Conservation (phyloP, 768 basidiomycete species). For the Albatrellus ellisii region DNA sequence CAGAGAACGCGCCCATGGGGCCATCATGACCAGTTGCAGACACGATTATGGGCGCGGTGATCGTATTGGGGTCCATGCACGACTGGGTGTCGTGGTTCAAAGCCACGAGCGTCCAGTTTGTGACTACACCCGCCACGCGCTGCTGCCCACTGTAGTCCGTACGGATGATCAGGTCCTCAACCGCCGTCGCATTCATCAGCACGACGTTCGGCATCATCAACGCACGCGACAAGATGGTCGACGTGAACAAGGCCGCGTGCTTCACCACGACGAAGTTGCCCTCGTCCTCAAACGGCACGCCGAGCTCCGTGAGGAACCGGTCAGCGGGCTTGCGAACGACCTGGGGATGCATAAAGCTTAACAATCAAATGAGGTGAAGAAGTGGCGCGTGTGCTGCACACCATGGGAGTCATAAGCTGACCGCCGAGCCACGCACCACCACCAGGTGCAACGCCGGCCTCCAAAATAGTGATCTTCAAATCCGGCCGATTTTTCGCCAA, state of each 20-base stretch:
- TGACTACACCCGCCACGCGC: slow-evolving; percentile 40
- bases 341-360: slow-evolving; percentile 21
- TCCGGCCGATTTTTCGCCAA: slow-evolving; percentile 57
- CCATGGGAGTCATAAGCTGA: slow-evolving; percentile 73
- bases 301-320: slow-evolving; percentile 53
- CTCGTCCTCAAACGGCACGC: slow-evolving; percentile 67
- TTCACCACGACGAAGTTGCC: slow-evolving; percentile 69
- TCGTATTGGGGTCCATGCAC: slow-evolving; percentile 57
- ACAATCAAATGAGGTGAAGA: background rate
- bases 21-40: slow-evolving; percentile 70
- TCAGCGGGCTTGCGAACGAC: slow-evolving; percentile 71
- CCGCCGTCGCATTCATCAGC: slow-evolving; percentile 67
- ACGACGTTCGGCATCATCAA: slow-evolving; percentile 60
- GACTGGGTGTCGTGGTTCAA: slow-evolving; percentile 65
- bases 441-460: slow-evolving; percentile 59
- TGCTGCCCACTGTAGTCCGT: slow-evolving; percentile 30
- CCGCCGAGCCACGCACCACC: slow-evolving; percentile 73
- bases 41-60: slow-evolving; percentile 65
- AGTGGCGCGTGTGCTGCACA: slow-evolving; percentile 15
- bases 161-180: slow-evolving; percentile 68
- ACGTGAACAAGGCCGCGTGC: slow-evolving; percentile 73
- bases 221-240: slow-evolving; percentile 59
- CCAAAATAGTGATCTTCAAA: slow-evolving; percentile 51
- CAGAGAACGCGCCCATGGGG: slow-evolving; percentile 72
- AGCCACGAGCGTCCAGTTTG: slow-evolving; percentile 38